These are phyloP conservation scores for Phytophthora cryptogea DNA, from an alignment of 352 stramenopile genomes.

Conservation along the genomic window DNA sequence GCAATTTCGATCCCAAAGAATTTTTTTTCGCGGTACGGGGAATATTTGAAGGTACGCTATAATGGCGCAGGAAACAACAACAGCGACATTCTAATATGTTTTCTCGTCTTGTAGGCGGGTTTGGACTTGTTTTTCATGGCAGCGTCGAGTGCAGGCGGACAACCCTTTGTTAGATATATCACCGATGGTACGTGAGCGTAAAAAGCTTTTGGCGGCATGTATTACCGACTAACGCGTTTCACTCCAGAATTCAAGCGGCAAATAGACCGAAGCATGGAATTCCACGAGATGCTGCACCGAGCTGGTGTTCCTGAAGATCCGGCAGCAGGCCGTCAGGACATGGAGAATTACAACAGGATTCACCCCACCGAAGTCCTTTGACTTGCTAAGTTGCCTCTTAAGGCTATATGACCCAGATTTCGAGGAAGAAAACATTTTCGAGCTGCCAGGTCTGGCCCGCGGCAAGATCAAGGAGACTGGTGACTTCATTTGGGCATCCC, in stretches of 20 bases:
- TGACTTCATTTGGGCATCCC: conserved; percentile 18
- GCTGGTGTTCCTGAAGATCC: conserved; percentile 1
- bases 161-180: conserved; percentile 1
- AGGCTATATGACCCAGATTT: conserved; percentile 8
- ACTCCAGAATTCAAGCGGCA: conserved; percentile 10
- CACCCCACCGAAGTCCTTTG: conserved; percentile 10
- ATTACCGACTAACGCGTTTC: neutral
- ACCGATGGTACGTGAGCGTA: too few relatives aligned
- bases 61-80: neutral
- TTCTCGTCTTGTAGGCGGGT: neutral
- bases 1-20: neutral
- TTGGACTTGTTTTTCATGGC: conserved; percentile 5
- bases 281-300: conserved; percentile 8
- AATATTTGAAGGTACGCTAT: conserved; percentile 13
- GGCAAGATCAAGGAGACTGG: conserved; percentile 4
- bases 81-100: neutral
- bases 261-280: conserved; percentile 8
- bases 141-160: neutral
- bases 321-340: neutral
- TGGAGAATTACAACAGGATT: conserved; percentile 11
- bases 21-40: conserved; percentile 4
- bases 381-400: conserved; percentile 21
- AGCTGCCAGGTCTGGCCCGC: conserved; percentile 27
- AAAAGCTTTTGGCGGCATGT: too few relatives aligned
- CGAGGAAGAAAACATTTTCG: conserved; percentile 15